phyloP scores from a whole-genome alignment of 2,329 filamentous ascomycete genomes.

The Anthostomella pinea region DNA sequence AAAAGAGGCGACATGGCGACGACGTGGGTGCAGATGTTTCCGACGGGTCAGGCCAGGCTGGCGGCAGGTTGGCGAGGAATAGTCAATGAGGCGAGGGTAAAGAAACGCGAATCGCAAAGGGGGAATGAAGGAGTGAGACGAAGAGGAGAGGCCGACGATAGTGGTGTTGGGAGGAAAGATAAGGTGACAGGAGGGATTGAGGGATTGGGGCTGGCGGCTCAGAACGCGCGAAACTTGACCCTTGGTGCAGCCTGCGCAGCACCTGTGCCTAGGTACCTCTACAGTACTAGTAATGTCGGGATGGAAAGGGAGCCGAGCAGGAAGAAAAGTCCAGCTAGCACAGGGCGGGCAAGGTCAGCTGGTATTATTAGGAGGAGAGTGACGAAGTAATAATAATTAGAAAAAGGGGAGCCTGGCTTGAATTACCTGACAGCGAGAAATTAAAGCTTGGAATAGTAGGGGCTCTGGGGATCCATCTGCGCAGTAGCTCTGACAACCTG shows the following conservation, averaged over 20 bases:
- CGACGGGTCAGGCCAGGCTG: slow-evolving; percentile 17
- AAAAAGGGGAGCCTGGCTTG: slow-evolving; percentile 34
- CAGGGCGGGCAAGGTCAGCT: slow-evolving; percentile 18
- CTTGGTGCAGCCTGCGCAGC: too few relatives aligned
- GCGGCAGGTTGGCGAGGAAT: slow-evolving; percentile 10
- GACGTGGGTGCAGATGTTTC: slow-evolving; percentile 19
- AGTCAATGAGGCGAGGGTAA: slow-evolving; percentile 15
- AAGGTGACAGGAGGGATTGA: slow-evolving; percentile 1
- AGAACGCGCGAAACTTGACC: too few relatives aligned
- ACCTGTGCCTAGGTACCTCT: too few relatives aligned
- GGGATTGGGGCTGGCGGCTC: too few relatives aligned
- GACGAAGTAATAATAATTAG: slow-evolving; percentile 29
- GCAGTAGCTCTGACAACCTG: slow-evolving; percentile 24
- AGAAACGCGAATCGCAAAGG: slow-evolving; percentile 13
- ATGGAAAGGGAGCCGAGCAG: slow-evolving; percentile 4
- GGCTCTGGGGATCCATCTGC: slow-evolving; percentile 4
- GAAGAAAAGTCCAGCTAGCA: slow-evolving; percentile 11
- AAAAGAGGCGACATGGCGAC: slow-evolving; percentile 50
- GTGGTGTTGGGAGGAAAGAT: background rate
- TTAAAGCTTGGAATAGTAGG: slow-evolving; percentile 17
- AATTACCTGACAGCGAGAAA: slow-evolving; percentile 28
- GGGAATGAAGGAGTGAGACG: slow-evolving; percentile 19
- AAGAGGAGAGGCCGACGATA: slow-evolving; percentile 11
- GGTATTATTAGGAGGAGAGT: slow-evolving; percentile 24
- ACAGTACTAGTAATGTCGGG: slow-evolving; percentile 18